phyloP scores from a whole-genome alignment of 805 yeast genomes.

The Candida insectorum region DNA sequence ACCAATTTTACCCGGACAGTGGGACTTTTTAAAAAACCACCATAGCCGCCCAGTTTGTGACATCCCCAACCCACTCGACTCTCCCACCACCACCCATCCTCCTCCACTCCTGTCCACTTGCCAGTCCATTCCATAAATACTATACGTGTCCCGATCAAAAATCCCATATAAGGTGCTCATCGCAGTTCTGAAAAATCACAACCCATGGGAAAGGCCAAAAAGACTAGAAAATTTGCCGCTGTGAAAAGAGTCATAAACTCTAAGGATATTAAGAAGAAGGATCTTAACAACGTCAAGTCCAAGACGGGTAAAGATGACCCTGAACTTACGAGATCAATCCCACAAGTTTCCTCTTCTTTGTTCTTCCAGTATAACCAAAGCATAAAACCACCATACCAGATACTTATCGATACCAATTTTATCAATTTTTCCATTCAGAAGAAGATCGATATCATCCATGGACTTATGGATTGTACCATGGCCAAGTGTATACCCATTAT shows the following conservation, averaged over 20 bases:
- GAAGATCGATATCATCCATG: conserved; percentile 90
- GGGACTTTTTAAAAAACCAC: no score
- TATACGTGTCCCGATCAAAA: no score
- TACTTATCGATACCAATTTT: conserved; percentile 92
- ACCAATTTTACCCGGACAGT: no score
- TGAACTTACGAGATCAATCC: conserved; percentile 54
- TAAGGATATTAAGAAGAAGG: conserved; percentile 62
- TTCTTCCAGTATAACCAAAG: conserved; percentile 94
- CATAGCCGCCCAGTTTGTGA: no score
- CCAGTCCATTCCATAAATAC: no score
- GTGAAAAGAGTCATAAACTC: conserved; percentile 78
- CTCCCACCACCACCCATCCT: no score
- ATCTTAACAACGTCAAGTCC: conserved; percentile 35
- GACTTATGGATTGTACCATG: conserved; percentile 92
- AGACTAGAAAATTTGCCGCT: conserved; percentile 93
- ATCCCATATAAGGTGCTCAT: no score
- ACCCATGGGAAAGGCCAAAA: conserved; percentile 94
- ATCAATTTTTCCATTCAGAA: conserved; percentile 95
- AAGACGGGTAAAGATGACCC: conserved; percentile 54
- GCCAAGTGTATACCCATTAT: conserved; percentile 95
- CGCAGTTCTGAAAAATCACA: no score
- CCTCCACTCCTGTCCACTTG: no score
- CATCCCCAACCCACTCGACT: no score
- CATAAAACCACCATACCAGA: conserved; percentile 97
- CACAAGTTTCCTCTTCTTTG: conserved; percentile 93